Conservation (phyloP, 331 rosid species). For the Malus hybrid region DNA sequence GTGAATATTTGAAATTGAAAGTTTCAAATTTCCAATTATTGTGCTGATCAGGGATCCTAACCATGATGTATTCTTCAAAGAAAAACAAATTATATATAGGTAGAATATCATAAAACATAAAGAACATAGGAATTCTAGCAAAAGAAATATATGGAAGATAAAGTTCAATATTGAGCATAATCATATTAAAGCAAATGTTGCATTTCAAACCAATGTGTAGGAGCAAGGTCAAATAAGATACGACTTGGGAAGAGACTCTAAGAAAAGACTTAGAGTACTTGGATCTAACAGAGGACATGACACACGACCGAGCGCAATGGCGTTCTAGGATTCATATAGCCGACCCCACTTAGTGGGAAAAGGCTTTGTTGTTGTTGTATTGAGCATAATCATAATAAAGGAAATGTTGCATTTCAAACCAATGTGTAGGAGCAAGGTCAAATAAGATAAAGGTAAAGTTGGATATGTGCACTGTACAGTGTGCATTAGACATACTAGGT, state of each 20-base stretch:
- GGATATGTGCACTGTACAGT: neutral
- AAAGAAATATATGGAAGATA: neutral
- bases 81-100: neutral
- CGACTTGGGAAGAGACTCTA: too few relatives aligned
- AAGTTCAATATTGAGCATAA: neutral
- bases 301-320: too few relatives aligned
- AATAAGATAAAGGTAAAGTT: neutral
- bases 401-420: neutral
- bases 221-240: neutral
- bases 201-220: neutral
- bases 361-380: too few relatives aligned
- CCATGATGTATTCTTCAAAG: conserved; percentile 80
- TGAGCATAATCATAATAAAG: neutral
- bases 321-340: too few relatives aligned
- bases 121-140: neutral
- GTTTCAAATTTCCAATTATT: conserved; percentile 87
- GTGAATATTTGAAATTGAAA: conserved; percentile 88
- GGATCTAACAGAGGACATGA: too few relatives aligned
- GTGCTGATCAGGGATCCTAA: conserved; percentile 93
- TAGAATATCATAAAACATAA: conserved; percentile 12
- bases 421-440: neutral
- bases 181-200: neutral
- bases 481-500: neutral
- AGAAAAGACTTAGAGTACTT: too few relatives aligned
- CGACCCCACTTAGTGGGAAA: too few relatives aligned